A percentile compares a stretch with the other conserved stretches of the same genome.
Conservation (phyloP, 345 rosid species). For the Corymbia maculata region DNA sequence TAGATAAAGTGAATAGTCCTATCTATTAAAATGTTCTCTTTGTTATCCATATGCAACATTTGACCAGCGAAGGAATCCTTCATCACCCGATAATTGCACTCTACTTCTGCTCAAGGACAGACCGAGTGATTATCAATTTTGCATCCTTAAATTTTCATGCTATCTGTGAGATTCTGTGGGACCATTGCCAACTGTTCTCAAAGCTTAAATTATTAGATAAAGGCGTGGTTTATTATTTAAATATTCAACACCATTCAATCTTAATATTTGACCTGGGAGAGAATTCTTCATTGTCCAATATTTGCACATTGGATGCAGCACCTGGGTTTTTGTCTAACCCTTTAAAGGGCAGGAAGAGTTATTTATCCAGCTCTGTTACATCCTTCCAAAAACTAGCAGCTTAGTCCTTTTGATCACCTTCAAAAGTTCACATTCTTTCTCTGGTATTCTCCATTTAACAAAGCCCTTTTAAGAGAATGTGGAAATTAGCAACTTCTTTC, state of each 20-base stretch:
- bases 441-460: neutral
- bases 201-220: neutral
- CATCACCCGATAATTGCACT: neutral
- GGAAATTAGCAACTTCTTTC: neutral
- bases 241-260: neutral
- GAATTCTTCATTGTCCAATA: neutral
- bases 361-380: neutral
- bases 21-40: neutral
- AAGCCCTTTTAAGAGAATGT: neutral
- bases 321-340: neutral
- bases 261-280: neutral
- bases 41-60: neutral
- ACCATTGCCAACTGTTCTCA: neutral
- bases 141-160: neutral
- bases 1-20: neutral
- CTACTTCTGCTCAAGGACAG: neutral
- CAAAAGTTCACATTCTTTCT: neutral
- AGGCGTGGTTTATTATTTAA: neutral
- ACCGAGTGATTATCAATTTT: neutral
- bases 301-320: neutral
- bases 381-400: neutral
- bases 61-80: neutral
- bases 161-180: neutral
- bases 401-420: neutral
- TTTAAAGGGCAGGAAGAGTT: neutral